Conservation (phyloP, 148 eudicot genomes). For the Fagopyrum homotropicum region DNA sequence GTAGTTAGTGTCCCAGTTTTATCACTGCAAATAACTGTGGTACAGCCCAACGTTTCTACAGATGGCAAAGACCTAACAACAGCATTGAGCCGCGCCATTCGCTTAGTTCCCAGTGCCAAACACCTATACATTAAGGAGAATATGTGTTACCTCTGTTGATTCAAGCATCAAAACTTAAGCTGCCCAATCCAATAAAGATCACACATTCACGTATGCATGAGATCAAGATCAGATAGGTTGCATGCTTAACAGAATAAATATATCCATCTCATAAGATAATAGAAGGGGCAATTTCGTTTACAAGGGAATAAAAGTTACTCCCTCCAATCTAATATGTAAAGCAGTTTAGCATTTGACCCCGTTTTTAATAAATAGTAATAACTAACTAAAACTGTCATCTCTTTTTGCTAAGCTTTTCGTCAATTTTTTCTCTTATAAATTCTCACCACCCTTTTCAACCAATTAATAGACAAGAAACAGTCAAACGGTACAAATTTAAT, state of each 20-base stretch:
- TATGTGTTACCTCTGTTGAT: neutral
- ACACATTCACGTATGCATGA: neutral
- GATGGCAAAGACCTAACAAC: conserved; percentile 98
- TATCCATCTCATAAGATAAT: neutral
- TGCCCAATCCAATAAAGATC: neutral
- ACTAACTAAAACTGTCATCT: no score
- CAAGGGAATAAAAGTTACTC: neutral
- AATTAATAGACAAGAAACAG: no score
- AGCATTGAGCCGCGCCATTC: conserved; percentile 98
- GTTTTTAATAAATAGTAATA: no score
- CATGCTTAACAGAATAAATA: neutral
- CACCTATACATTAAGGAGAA: conserved; percentile 39
- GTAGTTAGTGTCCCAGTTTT: conserved; percentile 99
- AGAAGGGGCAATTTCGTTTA: neutral
- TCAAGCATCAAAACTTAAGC: neutral
- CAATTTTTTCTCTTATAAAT: no score
- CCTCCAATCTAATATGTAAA: no score
- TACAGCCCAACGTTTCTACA: conserved; percentile 97
- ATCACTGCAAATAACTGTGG: conserved; percentile 98
- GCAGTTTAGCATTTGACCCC: no score
- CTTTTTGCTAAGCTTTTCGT: no score
- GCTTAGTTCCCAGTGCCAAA: conserved; percentile 97
- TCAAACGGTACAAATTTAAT: no score
- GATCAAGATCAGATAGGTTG: neutral
- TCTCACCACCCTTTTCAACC: no score